Conservation (phyloP, 345 rosid genomes). For the Populus nigra region DNA sequence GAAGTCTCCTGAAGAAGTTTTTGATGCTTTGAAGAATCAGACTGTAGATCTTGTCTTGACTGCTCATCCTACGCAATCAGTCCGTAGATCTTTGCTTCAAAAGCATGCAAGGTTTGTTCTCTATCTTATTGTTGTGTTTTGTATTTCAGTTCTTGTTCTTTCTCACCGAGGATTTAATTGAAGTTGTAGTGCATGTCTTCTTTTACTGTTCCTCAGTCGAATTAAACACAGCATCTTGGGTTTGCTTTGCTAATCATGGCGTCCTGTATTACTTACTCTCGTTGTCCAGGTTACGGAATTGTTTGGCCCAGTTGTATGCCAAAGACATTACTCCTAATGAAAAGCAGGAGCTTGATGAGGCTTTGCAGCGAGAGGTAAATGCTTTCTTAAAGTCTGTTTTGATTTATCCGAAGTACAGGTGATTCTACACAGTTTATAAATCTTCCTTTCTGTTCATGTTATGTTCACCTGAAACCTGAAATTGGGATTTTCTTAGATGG, state of each 20-base stretch:
- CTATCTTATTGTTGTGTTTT: not conserved
- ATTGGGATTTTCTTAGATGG: too few species aligned
- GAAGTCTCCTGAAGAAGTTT: constrained; percentile 86
- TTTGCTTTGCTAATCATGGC: not conserved
- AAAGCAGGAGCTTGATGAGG: constrained; percentile 97
- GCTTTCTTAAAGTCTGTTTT: not conserved
- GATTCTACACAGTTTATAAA: not conserved
- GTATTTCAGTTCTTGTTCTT: constrained; percentile 1
- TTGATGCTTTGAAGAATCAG: constrained; percentile 92
- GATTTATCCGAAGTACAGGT: constrained; percentile 3
- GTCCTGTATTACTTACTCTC: not conserved
- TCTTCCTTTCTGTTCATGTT: not conserved
- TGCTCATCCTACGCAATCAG: constrained; percentile 98
- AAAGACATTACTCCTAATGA: constrained; percentile 97
- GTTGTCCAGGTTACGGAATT: constrained; percentile 69
- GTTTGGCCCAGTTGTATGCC: constrained; percentile 83
- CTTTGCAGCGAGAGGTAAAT: constrained; percentile 85
- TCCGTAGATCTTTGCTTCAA: constrained; percentile 92
- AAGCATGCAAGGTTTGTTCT: constrained; percentile 80
- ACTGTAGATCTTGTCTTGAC: constrained; percentile 95
- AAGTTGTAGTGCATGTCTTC: not conserved
- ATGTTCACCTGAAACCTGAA: too few species aligned
- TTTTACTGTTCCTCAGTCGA: too few species aligned
- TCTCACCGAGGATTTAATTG: constrained; percentile 2
- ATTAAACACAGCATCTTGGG: not conserved